Conservation (phyloP, 768 basidiomycete species). For the Phaeolepiota aurea region DNA sequence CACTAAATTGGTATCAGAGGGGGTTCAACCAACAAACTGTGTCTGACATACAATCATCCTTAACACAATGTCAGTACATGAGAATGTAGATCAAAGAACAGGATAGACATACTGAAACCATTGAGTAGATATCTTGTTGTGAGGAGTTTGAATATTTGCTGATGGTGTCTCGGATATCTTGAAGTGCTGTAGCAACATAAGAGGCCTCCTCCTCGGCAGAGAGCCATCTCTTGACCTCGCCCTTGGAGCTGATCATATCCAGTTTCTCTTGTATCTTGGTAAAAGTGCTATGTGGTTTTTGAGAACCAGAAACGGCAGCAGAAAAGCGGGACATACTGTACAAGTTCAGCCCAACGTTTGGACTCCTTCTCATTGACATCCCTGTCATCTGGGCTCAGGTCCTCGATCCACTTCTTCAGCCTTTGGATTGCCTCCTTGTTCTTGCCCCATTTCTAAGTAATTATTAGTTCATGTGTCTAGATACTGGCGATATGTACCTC, state of each 20-base stretch:
- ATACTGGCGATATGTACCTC: not conserved
- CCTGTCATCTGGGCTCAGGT: too few relatives aligned
- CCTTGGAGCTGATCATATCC: not conserved
- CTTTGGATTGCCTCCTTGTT: too few relatives aligned
- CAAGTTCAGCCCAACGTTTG: too few relatives aligned
- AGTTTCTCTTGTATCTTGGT: not conserved
- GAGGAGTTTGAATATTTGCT: not conserved
- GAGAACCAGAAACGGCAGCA: too few relatives aligned
- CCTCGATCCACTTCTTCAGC: too few relatives aligned
- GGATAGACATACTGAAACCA: not conserved
- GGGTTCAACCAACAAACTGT: not conserved
- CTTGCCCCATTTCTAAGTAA: too few relatives aligned
- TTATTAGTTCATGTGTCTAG: too few relatives aligned
- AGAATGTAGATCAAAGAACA: not conserved
- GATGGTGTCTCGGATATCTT: not conserved
- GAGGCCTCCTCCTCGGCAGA: not conserved
- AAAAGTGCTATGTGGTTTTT: not conserved
- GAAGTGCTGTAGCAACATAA: not conserved
- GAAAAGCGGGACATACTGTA: too few relatives aligned
- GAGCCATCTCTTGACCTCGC: not conserved
- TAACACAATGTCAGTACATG: not conserved
- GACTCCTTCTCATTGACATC: too few relatives aligned
- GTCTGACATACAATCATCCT: not conserved
- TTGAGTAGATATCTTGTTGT: not conserved
- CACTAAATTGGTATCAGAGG: not conserved